A percentile compares a stretch with the other conserved stretches of the same genome.
These are phyloP conservation scores for Colletotrichum godetiae DNA, from an alignment of 2,329 filamentous ascomycete genomes.

Conservation along the genomic window DNA sequence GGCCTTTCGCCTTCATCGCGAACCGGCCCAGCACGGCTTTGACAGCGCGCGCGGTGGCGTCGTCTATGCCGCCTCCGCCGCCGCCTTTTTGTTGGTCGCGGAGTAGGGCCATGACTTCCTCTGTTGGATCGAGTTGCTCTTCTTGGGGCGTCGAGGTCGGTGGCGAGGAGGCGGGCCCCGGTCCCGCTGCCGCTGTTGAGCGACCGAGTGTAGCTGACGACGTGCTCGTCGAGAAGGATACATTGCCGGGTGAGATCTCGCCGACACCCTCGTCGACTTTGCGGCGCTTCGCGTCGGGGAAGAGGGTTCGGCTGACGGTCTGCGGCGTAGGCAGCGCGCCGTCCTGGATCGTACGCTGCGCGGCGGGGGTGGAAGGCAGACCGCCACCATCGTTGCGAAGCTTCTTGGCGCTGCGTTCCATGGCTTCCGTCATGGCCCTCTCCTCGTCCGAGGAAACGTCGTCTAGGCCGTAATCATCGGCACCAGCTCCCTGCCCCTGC, in stretches of 20 bases:
- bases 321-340: slow-evolving; percentile 47
- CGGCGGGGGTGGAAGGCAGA: slow-evolving; percentile 40
- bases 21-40: slow-evolving; percentile 62
- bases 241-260: not conserved
- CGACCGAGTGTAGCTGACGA: slow-evolving; percentile 16
- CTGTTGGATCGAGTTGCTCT: slow-evolving; percentile 50
- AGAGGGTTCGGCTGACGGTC: slow-evolving; percentile 48
- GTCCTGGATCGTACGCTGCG: slow-evolving; percentile 38
- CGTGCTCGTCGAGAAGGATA: slow-evolving; percentile 31
- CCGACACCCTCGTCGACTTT: slow-evolving; percentile 38
- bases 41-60: slow-evolving; percentile 51
- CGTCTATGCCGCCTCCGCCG: slow-evolving; percentile 44
- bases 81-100: slow-evolving; percentile 45
- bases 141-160: slow-evolving; percentile 19
- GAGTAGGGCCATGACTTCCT: slow-evolving; percentile 63
- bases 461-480: slow-evolving; percentile 38
- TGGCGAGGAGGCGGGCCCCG: slow-evolving; percentile 13
- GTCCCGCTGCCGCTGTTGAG: slow-evolving; percentile 22
- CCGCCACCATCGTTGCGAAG: not conserved
- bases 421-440: slow-evolving; percentile 47
- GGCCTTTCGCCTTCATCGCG: slow-evolving; percentile 68
- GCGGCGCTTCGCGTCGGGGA: slow-evolving; percentile 45
- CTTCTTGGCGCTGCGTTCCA: slow-evolving; percentile 49
- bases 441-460: slow-evolving; percentile 54
- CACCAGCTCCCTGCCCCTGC: too few relatives aligned